Conservation (phyloP, 805 yeast species). For the Priceomyces melissophilus region DNA sequence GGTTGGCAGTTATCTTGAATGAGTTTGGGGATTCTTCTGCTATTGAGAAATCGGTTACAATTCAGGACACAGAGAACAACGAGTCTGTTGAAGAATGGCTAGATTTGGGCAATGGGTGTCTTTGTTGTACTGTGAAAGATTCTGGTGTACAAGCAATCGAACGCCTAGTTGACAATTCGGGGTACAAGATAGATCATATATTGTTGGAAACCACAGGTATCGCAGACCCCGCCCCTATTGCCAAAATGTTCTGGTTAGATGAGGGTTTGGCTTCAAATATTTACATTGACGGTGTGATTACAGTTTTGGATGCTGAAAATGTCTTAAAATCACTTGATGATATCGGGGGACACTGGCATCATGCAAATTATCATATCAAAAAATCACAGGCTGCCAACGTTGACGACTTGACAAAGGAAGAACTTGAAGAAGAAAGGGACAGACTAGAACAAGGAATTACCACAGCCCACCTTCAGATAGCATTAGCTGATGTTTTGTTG, state of each 20-base stretch:
- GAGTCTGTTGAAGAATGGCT: slow-evolving; percentile 84
- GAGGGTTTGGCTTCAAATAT: slow-evolving; percentile 81
- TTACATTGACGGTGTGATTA: slow-evolving; percentile 85
- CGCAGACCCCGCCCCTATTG: slow-evolving; percentile 97
- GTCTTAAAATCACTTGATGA: slow-evolving; percentile 67
- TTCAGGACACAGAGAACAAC: slow-evolving; percentile 47
- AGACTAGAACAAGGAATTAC: slow-evolving; percentile 49
- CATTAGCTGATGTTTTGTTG: slow-evolving; percentile 80
- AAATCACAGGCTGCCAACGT: slow-evolving; percentile 13
- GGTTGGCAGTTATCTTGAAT: slow-evolving; percentile 85
- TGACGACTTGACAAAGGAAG: slow-evolving; percentile 23
- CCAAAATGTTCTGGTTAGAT: slow-evolving; percentile 96
- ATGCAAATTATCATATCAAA: slow-evolving; percentile 29
- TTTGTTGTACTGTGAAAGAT: slow-evolving; percentile 94
- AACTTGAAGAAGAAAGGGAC: slow-evolving; percentile 27
- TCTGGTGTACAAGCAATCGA: slow-evolving; percentile 95
- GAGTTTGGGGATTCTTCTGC: slow-evolving; percentile 90
- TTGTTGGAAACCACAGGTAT: slow-evolving; percentile 91
- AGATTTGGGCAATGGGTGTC: slow-evolving; percentile 93
- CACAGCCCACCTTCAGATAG: slow-evolving; percentile 86
- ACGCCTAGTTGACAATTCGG: slow-evolving; percentile 67
- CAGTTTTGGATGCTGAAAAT: slow-evolving; percentile 77
- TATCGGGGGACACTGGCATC: slow-evolving; percentile 68
- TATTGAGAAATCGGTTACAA: slow-evolving; percentile 82
- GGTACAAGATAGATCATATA: slow-evolving; percentile 82